These are phyloP conservation scores for Ramalina intermedia DNA, from an alignment of 495 filamentous ascomycete genomes.

Conservation along the genomic window DNA sequence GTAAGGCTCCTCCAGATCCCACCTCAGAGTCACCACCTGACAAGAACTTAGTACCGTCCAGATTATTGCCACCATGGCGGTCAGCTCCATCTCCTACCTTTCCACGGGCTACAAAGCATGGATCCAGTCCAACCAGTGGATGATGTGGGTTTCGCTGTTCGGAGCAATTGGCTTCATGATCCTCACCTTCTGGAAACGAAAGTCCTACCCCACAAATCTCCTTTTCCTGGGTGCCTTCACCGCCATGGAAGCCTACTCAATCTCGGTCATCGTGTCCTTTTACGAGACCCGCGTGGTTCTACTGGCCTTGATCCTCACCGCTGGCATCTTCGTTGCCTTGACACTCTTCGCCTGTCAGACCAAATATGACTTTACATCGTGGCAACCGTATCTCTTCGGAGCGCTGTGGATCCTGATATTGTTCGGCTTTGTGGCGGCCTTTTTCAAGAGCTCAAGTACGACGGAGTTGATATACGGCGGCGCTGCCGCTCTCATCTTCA, in stretches of 20 bases:
- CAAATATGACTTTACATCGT: constrained; percentile 93
- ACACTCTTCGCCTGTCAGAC: constrained; percentile 94
- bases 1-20: constrained; percentile 32
- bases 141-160: constrained; percentile 75
- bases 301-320: constrained; percentile 78
- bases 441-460: constrained; percentile 66
- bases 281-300: constrained; percentile 71
- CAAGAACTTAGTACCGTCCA: constrained; percentile 53
- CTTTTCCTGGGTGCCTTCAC: constrained; percentile 90
- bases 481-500: constrained; percentile 73
- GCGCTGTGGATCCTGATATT: constrained; percentile 78
- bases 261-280: constrained; percentile 82
- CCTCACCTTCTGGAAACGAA: constrained; percentile 94
- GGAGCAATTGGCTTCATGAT: constrained; percentile 69
- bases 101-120: constrained; percentile 64
- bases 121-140: constrained; percentile 71
- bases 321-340: constrained; percentile 83
- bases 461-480: constrained; percentile 75
- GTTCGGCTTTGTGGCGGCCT: constrained; percentile 78
- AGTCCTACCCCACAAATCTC: constrained; percentile 89
- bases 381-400: constrained; percentile 92
- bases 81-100: constrained; percentile 76
- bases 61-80: constrained; percentile 65
- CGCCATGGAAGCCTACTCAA: constrained; percentile 78
- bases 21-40: too few relatives aligned